phyloP scores from a whole-genome alignment of 176 grass and related monocot species.

The Aegilops tauschii region DNA sequence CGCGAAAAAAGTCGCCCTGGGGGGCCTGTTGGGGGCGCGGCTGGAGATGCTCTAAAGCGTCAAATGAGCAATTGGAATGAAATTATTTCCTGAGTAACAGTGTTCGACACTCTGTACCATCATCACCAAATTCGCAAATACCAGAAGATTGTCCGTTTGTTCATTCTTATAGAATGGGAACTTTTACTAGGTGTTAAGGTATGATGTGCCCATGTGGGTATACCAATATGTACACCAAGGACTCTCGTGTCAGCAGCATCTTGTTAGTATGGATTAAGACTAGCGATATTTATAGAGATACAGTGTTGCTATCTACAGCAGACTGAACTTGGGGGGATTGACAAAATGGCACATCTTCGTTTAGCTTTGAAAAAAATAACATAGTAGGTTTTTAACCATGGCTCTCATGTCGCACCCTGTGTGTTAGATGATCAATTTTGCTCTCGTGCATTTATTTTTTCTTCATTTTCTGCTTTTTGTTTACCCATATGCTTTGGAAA shows the following conservation, averaged over 20 bases:
- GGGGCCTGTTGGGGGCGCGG: no score
- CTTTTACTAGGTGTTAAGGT: neutral
- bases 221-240: neutral
- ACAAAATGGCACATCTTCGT: no score
- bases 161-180: neutral
- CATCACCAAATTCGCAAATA: neutral
- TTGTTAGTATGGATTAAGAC: conserved; percentile 25
- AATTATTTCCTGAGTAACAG: neutral
- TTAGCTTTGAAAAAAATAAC: no score
- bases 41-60: neutral
- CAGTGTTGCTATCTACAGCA: neutral
- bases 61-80: conserved; percentile 17
- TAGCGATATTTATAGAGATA: neutral
- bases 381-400: neutral
- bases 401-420: neutral
- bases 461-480: neutral
- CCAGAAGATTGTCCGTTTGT: neutral
- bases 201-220: neutral
- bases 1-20: no score
- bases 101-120: neutral
- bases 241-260: conserved; percentile 26
- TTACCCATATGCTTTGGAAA: neutral
- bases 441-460: neutral
- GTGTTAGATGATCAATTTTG: neutral
- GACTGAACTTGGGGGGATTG: neutral